Conservation (phyloP, 75 land plant genomes). For the Sequoia sempervirens region DNA sequence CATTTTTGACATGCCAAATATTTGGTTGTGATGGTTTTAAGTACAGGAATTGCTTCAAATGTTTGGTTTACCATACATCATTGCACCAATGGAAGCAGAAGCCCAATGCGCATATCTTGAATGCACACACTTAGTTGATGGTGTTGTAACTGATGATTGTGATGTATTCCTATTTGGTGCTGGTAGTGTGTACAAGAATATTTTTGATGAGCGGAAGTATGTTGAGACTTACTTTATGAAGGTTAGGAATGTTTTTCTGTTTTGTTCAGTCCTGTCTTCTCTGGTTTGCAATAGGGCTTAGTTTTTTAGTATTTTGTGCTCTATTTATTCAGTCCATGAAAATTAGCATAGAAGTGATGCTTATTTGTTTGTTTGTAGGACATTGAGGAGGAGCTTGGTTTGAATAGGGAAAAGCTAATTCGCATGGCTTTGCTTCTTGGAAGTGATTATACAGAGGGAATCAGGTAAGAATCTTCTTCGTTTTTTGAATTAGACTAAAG, state of each 20-base stretch:
- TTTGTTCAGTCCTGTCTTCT: neutral
- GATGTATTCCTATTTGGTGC: slow-evolving; percentile 97
- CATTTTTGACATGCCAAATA: neutral
- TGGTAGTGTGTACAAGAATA: slow-evolving; percentile 90
- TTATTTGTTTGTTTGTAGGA: slow-evolving; percentile 47
- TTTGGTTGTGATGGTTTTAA: neutral
- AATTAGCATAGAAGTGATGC: neutral
- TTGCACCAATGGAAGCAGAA: slow-evolving; percentile 99
- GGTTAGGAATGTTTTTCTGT: slow-evolving; percentile 39
- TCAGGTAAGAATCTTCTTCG: slow-evolving; percentile 51
- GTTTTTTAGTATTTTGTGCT: neutral
- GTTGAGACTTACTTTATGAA: slow-evolving; percentile 98
- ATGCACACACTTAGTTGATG: slow-evolving; percentile 74
- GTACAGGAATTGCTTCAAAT: slow-evolving; percentile 91
- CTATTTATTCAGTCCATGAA: neutral
- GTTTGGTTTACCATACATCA: slow-evolving; percentile 97
- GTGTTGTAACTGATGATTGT: slow-evolving; percentile 96
- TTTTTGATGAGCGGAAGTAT: slow-evolving; percentile 97
- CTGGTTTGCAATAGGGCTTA: neutral
- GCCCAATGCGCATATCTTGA: slow-evolving; percentile 98
- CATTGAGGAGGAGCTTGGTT: slow-evolving; percentile 81
- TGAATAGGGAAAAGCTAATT: slow-evolving; percentile 71
- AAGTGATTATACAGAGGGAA: slow-evolving; percentile 98
- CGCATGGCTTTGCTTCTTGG: slow-evolving; percentile 95
- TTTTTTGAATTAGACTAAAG: neutral